Percentiles rank a stretch among this genome's conserved stretches.
phyloP scores from a whole-genome alignment of 1,139 yeast genomes.

The Kluyveromyces marxianus region DNA sequence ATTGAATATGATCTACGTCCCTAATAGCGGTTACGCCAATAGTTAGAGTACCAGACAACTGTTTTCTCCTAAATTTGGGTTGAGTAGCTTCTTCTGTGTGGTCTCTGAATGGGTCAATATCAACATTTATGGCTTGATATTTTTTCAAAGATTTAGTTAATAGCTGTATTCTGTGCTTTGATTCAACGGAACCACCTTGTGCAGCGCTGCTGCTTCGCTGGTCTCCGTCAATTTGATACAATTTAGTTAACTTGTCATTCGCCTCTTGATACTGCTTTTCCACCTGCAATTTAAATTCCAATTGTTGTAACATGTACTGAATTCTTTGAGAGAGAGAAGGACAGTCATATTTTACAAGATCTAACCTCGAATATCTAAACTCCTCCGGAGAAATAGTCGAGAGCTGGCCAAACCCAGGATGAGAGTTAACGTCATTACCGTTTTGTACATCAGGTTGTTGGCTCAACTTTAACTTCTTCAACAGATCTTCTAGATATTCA shows the following conservation, averaged over 20 bases:
- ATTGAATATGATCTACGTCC: conserved; percentile 88
- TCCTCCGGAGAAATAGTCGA: conserved; percentile 28
- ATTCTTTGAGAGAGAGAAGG: conserved; percentile 94
- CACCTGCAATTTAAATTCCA: conserved; percentile 86
- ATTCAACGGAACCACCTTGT: conserved; percentile 76
- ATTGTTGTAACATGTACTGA: conserved; percentile 89
- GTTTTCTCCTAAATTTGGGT: conserved; percentile 71
- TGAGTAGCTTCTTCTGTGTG: conserved; percentile 55
- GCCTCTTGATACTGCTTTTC: conserved; percentile 92
- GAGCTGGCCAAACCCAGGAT: conserved; percentile 21
- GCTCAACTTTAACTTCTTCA: conserved; percentile 52
- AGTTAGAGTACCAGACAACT: conserved; percentile 71
- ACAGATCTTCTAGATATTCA: conserved; percentile 74
- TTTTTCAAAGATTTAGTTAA: conserved; percentile 77
- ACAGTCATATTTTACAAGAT: conserved; percentile 83
- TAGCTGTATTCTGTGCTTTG: conserved; percentile 77
- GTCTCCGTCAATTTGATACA: conserved; percentile 89
- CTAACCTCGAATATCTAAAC: conserved; percentile 49
- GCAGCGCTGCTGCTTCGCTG: conserved; percentile 80
- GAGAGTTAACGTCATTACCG: neutral
- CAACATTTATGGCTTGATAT: conserved; percentile 81
- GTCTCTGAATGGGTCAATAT: conserved; percentile 34
- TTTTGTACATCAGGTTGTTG: conserved; percentile 1
- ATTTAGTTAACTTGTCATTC: conserved; percentile 76
- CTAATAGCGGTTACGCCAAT: conserved; percentile 67